Evolutionary conservation across 2,329 filamentous ascomycete genomes (phyloP).

Genomic region (Claviceps citrina): DNA sequence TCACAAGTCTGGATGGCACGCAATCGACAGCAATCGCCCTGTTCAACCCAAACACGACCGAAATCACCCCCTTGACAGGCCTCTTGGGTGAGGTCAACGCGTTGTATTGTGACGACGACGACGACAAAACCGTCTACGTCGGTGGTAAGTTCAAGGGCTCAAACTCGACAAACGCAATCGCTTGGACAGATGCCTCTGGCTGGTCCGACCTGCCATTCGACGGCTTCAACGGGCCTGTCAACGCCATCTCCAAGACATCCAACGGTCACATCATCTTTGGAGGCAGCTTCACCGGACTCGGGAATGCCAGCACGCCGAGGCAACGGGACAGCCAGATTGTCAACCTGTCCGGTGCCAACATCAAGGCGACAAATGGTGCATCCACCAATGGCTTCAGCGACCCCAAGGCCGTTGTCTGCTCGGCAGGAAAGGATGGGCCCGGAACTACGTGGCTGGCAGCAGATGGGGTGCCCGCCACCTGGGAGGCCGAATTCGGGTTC

Average conservation of each 20-base stretch:
- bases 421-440: conserved; percentile 46
- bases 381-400: conserved; percentile 51
- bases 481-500: conserved; percentile 70
- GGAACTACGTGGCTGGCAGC: conserved; percentile 66
- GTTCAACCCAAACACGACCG: conserved; percentile 57
- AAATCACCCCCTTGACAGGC: conserved; percentile 61
- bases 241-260: conserved; percentile 63
- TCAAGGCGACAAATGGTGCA: conserved; percentile 51
- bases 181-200: conserved; percentile 52
- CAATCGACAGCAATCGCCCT: conserved; percentile 66
- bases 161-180: conserved; percentile 80
- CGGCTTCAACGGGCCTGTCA: conserved; percentile 87
- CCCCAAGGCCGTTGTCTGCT: conserved; percentile 70
- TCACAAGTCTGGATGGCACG: conserved; percentile 70
- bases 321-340: conserved; percentile 61
- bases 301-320: conserved; percentile 57
- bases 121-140: conserved; percentile 68
- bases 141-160: conserved; percentile 69
- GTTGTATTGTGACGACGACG: conserved; percentile 63
- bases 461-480: conserved; percentile 62
- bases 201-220: conserved; percentile 78
- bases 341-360: conserved; percentile 65
- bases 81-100: conserved; percentile 70
- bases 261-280: conserved; percentile 85
- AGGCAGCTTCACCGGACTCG: conserved; percentile 74